Base-by-base conservation (phyloP, 73 alveolate genomes). In the Paramecium biaurelia region DNA sequence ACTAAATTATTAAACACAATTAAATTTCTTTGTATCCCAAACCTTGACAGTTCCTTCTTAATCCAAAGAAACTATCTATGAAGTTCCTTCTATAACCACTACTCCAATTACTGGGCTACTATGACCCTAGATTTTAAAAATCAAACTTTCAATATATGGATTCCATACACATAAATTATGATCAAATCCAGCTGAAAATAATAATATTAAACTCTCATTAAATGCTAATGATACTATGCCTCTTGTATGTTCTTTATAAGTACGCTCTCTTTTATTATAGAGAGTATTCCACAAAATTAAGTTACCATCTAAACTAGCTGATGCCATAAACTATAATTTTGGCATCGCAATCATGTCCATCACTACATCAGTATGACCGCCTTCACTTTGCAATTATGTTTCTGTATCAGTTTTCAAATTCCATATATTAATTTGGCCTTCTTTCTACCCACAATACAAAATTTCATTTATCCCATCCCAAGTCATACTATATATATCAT, bases 161-260 rank as follows among this genome's bases (percentile, higher is more conserved):
- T 96, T 96, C 97, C 98, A 96, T 3, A 96, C 98, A 89, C 90
- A 95, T 38, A 96, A 89, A 70, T 96, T 97, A 86, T 96, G 98
- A 42, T 96, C 98, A 92, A 96, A 96, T 1, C 98, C 98, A 45
- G 97, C 98, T 72, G 96, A 89, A 74, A 96, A 96, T 23, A 96
- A 84, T 49, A 96, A 85, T 21, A 93, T 90, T 49, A 85, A 89
- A 57, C 95, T 97, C 70, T 88, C 90, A 85, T 96, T 95, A 86
- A 96, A 96, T 14, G 98, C 96, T 58, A 96, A 89, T 3, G 97
- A 85, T 5, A 93, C 93, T 7, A 96, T 97, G 12, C 98, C 98
- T 92, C 92, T 96, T 20, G 97, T 85, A 70, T 96, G 98, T 57
- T 93, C 97, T 28, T 85, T 86, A 49, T 96, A 96, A 21, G 95